Evolutionary conservation across 1,284 basidiomycete genomes (phyloP).

Genomic region (Marasmius oreades): DNA sequence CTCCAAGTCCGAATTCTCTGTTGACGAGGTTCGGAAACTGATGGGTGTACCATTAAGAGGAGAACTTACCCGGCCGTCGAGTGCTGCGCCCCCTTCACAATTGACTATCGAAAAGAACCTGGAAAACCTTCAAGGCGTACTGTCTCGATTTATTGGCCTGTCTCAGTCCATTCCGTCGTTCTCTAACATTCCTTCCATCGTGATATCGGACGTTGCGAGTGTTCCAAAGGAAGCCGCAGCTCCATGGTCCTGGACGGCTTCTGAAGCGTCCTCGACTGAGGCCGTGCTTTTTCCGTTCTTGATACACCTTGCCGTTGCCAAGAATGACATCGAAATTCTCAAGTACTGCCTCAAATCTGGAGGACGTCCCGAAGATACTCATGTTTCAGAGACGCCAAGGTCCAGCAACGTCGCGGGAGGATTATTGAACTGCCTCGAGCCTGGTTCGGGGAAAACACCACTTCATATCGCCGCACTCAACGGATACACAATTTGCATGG

Average conservation of each 20-base stretch:
- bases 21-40: conserved; percentile 70
- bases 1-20: conserved; percentile 75
- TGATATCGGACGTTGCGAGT: conserved; percentile 36
- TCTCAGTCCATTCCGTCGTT: conserved; percentile 29
- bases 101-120: conserved; percentile 46
- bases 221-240: conserved; percentile 52
- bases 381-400: conserved; percentile 23
- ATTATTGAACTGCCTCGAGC: conserved; percentile 66
- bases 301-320: conserved; percentile 72
- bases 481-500: conserved; percentile 54
- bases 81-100: conserved; percentile 35
- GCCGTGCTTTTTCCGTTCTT: conserved; percentile 70
- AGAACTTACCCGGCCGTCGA: conserved; percentile 66
- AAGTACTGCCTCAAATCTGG: conserved; percentile 47
- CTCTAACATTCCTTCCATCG: conserved; percentile 32
- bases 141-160: conserved; percentile 67
- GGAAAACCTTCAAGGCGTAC: conserved; percentile 58
- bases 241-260: conserved; percentile 73
- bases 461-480: conserved; percentile 80
- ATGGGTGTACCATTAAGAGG: conserved; percentile 81
- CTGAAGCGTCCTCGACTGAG: conserved; percentile 66
- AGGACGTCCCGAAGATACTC: conserved; percentile 8
- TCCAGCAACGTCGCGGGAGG: conserved; percentile 52
- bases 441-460: conserved; percentile 68
- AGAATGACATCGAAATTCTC: conserved; percentile 61